Percentiles rank a stretch among this genome's conserved stretches.
phyloP scores from a whole-genome alignment of 2,329 filamentous ascomycete genomes.

The Fusarium sp. region DNA sequence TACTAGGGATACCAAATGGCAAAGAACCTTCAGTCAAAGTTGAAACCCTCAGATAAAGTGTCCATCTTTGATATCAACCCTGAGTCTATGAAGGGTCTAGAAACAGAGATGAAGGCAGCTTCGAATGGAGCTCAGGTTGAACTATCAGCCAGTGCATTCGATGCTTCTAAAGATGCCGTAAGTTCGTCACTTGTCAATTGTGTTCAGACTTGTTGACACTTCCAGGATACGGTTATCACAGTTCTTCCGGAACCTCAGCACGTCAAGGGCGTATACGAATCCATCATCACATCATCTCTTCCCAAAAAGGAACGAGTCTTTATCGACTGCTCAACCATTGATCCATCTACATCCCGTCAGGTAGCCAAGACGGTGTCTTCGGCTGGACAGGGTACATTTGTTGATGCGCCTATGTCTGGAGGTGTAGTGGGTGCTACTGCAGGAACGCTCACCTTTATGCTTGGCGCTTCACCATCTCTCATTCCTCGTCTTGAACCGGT shows the following conservation, averaged over 20 bases:
- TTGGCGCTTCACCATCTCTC: slow-evolving; percentile 74
- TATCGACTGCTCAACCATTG: slow-evolving; percentile 97
- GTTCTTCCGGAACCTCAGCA: slow-evolving; percentile 90
- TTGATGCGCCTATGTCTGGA: slow-evolving; percentile 97
- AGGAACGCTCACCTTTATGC: slow-evolving; percentile 95
- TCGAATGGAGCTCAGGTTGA: slow-evolving; percentile 60
- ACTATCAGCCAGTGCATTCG: slow-evolving; percentile 58
- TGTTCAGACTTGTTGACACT: slow-evolving; percentile 8
- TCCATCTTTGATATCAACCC: slow-evolving; percentile 69
- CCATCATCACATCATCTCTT: slow-evolving; percentile 72
- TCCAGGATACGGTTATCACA: slow-evolving; percentile 85
- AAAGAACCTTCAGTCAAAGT: slow-evolving; percentile 69
- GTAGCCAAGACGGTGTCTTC: slow-evolving; percentile 77
- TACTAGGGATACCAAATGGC: slow-evolving; percentile 71
- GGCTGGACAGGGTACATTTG: slow-evolving; percentile 78
- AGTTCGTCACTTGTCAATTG: slow-evolving; percentile 44
- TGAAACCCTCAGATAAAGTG: slow-evolving; percentile 62
- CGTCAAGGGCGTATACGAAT: slow-evolving; percentile 83
- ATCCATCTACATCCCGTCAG: slow-evolving; percentile 83
- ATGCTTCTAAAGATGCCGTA: slow-evolving; percentile 66
- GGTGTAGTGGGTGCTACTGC: slow-evolving; percentile 91
- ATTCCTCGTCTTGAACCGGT: slow-evolving; percentile 75
- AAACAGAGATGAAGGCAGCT: slow-evolving; percentile 59
- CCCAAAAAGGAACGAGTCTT: slow-evolving; percentile 76
- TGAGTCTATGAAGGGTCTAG: slow-evolving; percentile 59